Percentiles rank a stretch among this genome's conserved stretches.
Conservation (phyloP, 2,329 filamentous ascomycete species). For the Diaporthe sp. region DNA sequence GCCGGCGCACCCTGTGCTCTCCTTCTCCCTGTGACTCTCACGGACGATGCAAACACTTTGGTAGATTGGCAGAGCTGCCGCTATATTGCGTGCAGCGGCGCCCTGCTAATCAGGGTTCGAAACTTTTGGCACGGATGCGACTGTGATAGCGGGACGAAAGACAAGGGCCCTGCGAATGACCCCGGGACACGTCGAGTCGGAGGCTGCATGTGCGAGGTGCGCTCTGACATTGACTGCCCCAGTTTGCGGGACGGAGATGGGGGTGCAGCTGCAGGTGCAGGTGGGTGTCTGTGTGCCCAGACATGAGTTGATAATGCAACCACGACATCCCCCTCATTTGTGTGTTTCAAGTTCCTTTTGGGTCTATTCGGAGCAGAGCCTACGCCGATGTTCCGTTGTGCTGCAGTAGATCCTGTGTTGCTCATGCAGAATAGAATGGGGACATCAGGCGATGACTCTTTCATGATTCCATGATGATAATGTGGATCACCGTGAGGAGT, state of each 20-base stretch:
- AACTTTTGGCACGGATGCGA: slow-evolving; percentile 18
- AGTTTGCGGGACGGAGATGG: slow-evolving; percentile 22
- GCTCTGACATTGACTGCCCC: slow-evolving; percentile 18
- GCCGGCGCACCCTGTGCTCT: background rate
- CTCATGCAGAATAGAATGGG: slow-evolving; percentile 6
- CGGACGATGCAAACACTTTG: slow-evolving; percentile 23
- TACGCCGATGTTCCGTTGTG: background rate
- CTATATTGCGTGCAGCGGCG: slow-evolving; percentile 11
- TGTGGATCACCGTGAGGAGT: slow-evolving; percentile 5
- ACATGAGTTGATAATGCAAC: slow-evolving; percentile 21
- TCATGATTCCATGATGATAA: background rate
- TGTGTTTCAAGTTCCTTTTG: slow-evolving; percentile 16
- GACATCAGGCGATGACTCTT: slow-evolving; percentile 18
- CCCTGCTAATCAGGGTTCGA: background rate
- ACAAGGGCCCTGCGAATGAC: slow-evolving; percentile 14
- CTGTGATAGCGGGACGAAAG: slow-evolving; percentile 8
- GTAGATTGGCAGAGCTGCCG: slow-evolving; percentile 9
- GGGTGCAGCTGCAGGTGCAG: slow-evolving; percentile 1
- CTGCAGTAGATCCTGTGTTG: background rate
- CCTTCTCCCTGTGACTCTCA: background rate
- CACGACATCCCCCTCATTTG: slow-evolving; percentile 5
- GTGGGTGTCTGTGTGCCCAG: slow-evolving; percentile 20
- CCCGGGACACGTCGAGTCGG: slow-evolving; percentile 17
- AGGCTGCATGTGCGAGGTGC: slow-evolving; percentile 9
- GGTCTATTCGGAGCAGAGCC: background rate